Conservation (phyloP, 164 flowering plant species). For the Euptelea pleiosperma region DNA sequence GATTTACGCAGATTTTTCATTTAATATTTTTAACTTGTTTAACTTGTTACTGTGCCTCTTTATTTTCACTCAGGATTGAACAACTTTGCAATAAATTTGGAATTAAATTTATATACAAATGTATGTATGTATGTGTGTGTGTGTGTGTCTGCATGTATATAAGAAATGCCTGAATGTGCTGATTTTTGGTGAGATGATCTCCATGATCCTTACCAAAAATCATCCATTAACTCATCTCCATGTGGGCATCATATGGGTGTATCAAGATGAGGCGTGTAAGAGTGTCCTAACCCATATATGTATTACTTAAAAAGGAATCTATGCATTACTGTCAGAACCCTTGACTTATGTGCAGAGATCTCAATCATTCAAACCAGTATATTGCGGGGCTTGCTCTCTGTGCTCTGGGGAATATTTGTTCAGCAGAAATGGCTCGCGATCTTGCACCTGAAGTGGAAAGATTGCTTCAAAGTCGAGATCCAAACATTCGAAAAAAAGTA, state of each 20-base stretch:
- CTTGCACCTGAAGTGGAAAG: conserved; percentile 99
- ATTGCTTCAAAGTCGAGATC: conserved; percentile 89
- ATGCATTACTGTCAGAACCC: conserved; percentile 20
- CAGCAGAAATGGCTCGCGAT: conserved; percentile 99
- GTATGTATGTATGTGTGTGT: too few species aligned
- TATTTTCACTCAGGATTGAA: too few species aligned
- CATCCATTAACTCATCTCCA: background rate
- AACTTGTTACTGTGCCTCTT: too few species aligned
- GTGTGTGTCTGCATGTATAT: too few species aligned
- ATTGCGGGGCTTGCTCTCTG: conserved; percentile 98
- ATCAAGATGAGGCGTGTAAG: too few species aligned
- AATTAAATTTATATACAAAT: too few species aligned
- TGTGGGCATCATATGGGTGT: too few species aligned
- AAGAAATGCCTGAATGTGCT: too few species aligned
- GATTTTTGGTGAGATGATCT: too few species aligned
- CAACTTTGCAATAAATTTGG: too few species aligned
- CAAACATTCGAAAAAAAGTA: conserved; percentile 94
- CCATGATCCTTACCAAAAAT: too few species aligned
- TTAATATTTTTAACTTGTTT: conserved; percentile 2
- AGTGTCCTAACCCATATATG: too few species aligned
- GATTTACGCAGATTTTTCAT: conserved; percentile 3
- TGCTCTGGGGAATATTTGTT: conserved; percentile 96
- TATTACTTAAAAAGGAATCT: background rate
- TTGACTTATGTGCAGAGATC: conserved; percentile 74
- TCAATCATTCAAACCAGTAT: conserved; percentile 92